Base-by-base conservation (phyloP, 2,329 filamentous ascomycete species). In the Akanthomyces lecanii region DNA sequence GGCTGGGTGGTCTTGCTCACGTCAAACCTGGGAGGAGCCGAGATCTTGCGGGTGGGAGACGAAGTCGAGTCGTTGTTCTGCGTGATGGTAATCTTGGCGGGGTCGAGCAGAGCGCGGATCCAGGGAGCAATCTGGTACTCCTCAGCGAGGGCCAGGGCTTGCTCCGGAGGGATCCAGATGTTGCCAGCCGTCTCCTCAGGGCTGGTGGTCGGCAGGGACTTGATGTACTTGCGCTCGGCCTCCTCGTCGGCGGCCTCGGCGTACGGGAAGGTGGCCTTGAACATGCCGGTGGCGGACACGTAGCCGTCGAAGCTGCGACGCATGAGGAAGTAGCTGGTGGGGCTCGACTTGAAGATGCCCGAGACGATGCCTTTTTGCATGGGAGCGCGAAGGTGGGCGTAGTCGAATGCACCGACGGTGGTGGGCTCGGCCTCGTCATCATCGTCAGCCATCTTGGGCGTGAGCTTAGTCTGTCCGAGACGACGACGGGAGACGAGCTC, bases 281-380 rank as follows among this genome's bases (percentile, higher is more conserved):
- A 96, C 91, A 96, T 94, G 76, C 91, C 91, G 5, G 91, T 95
- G 12, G 91, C 90, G 67, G 90, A 93, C 63, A 96, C 86, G 75
- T 85, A 95, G 65, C 91, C 91, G 73, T 96, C 91, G 72, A 86
- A 86, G 76, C 91, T 94, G 69, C 91, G 89, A 76, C 91, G 88
- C 91, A 99, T 99, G 69, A 99, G 80, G 76, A 98, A 99, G 78
- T 99, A 99, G 69, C 91, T 95, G 74, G 92, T 92, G 5, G 95
- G 94, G 73, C 88, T 88, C 64, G 88, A 89, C 71, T 91, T 89
- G 81, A 98, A 98, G 71, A 99, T 96, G 72, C 95, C 95, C 6
- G 93, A 97, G 33, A 88, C 86, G 69, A 98, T 88, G 67, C 95
- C 92, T 76, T 93, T 95, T 56, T 95, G 95, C 53, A 99, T 80